Percentiles rank a stretch among this genome's conserved stretches.
Evolutionary conservation across 1,139 yeast genomes (phyloP).

Genomic region (Geotrichum fermentans): DNA sequence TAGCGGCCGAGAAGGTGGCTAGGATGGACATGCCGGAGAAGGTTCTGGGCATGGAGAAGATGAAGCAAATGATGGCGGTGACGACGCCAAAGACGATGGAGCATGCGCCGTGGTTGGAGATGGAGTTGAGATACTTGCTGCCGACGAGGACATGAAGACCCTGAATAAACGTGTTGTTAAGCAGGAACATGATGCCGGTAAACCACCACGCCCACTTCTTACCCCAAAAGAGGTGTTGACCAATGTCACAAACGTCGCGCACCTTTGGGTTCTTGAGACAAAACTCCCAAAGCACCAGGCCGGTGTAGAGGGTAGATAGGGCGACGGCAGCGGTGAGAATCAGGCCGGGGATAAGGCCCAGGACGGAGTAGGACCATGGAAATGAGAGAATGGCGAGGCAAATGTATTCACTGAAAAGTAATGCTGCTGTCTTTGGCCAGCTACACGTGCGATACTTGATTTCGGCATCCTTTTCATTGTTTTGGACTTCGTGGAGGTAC

Average conservation of each 20-base stretch:
- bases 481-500: conserved; percentile 30
- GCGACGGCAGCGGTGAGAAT: conserved; percentile 52
- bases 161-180: conserved; percentile 54
- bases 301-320: conserved; percentile 51
- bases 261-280: conserved; percentile 52
- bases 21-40: conserved; percentile 49
- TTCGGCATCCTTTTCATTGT: conserved; percentile 33
- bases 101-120: conserved; percentile 49
- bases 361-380: conserved; percentile 59
- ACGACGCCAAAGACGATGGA: conserved; percentile 50
- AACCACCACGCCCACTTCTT: conserved; percentile 52
- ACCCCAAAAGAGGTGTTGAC: conserved; percentile 53
- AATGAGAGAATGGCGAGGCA: conserved; percentile 60
- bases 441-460: conserved; percentile 52
- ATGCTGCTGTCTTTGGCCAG: conserved; percentile 56
- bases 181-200: conserved; percentile 51
- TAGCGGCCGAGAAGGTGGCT: conserved; percentile 50
- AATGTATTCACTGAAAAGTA: conserved; percentile 55
- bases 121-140: conserved; percentile 55
- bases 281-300: conserved; percentile 50
- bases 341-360: conserved; percentile 56
- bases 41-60: conserved; percentile 53
- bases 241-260: conserved; percentile 54
- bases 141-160: conserved; percentile 57
- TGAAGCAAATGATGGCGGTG: conserved; percentile 45